Percentiles rank a stretch among this genome's conserved stretches.
These are phyloP conservation scores for Mangifera indica DNA, from an alignment of 345 rosid species.

Conservation along the genomic window DNA sequence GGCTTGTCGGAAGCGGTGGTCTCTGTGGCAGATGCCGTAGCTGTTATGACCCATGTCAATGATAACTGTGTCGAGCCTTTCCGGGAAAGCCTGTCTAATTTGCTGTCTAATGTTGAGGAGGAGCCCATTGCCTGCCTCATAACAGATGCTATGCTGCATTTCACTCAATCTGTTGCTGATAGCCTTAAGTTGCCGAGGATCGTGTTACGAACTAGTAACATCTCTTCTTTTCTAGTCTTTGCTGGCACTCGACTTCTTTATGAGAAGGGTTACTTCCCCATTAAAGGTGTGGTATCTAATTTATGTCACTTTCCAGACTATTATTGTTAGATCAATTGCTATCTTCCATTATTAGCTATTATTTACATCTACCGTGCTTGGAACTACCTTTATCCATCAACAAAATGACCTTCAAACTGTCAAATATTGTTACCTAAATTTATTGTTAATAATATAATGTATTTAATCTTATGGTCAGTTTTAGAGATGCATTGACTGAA, in stretches of 20 bases:
- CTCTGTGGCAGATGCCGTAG: constrained; percentile 1
- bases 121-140: constrained; percentile 28
- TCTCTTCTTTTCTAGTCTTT: constrained; percentile 28
- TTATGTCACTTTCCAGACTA: too few relatives aligned
- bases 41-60: constrained; percentile 16
- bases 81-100: constrained; percentile 23
- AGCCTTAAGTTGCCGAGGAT: constrained; percentile 29
- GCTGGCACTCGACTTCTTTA: constrained; percentile 30
- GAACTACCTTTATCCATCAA: too few relatives aligned
- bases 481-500: too few relatives aligned
- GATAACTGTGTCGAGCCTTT: constrained; percentile 17
- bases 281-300: constrained; percentile 18
- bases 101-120: constrained; percentile 14
- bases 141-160: constrained; percentile 27
- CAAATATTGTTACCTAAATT: too few relatives aligned
- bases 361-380: too few relatives aligned
- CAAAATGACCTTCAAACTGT: too few relatives aligned
- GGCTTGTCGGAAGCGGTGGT: constrained; percentile 17
- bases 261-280: constrained; percentile 35
- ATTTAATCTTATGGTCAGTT: too few relatives aligned
- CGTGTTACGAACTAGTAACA: constrained; percentile 34
- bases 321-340: too few relatives aligned
- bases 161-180: constrained; percentile 32
- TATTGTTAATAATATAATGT: too few relatives aligned
- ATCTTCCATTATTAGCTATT: too few relatives aligned